phyloP scores from a whole-genome alignment of 1,284 basidiomycete genomes.

The Boletellus deceptivus region DNA sequence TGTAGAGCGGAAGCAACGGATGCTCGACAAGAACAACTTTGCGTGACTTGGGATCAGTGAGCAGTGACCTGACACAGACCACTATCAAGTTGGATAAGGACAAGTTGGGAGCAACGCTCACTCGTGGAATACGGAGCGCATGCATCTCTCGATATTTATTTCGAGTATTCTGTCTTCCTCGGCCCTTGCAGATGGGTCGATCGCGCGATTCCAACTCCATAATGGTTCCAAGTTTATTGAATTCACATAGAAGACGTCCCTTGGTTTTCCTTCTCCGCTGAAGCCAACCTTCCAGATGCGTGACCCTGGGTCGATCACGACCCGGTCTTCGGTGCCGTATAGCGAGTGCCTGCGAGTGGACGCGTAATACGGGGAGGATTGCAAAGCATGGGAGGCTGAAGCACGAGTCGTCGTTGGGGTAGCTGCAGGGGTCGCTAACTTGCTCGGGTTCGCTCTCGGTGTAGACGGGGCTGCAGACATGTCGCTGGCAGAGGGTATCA shows the following conservation, averaged over 20 bases:
- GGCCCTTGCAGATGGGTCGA: constrained; percentile 52
- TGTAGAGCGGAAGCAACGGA: constrained; percentile 78
- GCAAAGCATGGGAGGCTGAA: constrained; percentile 47
- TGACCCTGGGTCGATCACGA: constrained; percentile 83
- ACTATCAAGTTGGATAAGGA: constrained; percentile 6
- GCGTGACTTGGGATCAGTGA: constrained; percentile 90
- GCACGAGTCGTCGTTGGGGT: constrained; percentile 56
- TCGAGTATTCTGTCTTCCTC: constrained; percentile 75
- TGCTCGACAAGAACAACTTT: constrained; percentile 93
- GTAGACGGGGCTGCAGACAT: constrained; percentile 31
- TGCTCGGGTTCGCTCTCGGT: constrained; percentile 20
- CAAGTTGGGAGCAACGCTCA: constrained; percentile 43
- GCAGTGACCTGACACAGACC: constrained; percentile 61
- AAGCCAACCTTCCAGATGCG: constrained; percentile 88
- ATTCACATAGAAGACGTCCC: constrained; percentile 68
- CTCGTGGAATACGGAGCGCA: constrained; percentile 84
- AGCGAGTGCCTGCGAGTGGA: constrained; percentile 76
- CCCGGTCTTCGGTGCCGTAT: constrained; percentile 84
- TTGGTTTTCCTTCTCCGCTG: constrained; percentile 81
- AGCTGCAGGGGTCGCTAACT: constrained; percentile 25
- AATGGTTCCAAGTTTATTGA: constrained; percentile 42
- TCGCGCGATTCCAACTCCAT: constrained; percentile 60
- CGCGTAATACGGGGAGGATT: constrained; percentile 73
- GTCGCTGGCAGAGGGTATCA: not conserved
- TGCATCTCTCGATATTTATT: constrained; percentile 61